Evolutionary conservation across 495 filamentous ascomycete species (phyloP), one percentile per base, ranked within the genome.

Genomic region (Penicillium riverlandense): DNA sequence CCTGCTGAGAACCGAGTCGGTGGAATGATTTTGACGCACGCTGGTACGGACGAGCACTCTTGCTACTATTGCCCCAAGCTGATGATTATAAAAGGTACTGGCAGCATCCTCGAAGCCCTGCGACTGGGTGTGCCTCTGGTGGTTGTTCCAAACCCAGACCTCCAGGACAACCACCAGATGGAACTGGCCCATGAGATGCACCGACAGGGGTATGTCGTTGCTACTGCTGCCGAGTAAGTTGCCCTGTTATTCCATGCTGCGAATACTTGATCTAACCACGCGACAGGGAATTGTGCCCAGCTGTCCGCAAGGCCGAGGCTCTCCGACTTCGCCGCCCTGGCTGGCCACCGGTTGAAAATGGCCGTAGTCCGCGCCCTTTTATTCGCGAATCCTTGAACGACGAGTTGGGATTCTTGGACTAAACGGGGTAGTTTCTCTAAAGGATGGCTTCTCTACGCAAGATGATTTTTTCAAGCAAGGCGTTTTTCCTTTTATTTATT

Each of bases 111-210:
- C 1, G 88, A 86, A 58, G 88, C 81, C 0, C 70, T 94, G 28
- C 76, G 88, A 29, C 53, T 77, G 12, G 71, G 74, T 12, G 70
- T 85, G 0, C 79, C 83, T 6, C 60, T 95, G 28, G 78, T 97
- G 37, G 87, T 94, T 4, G 90, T 98, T 15, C 88, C 90, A 7
- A 98, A 98, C 61, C 66, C 78, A 7, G 67, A 70, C 2, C 75
- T 98, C 5, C 80, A 95, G 54, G 87, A 89, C 52, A 95, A 96
- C 52, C 92, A 98, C 55, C 92, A 98, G 62, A 75, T 78, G 31
- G 90, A 98, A 59, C 72, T 97, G 8, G 90, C 90, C 1, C 69
- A 78, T 37, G 82, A 83, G 53, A 66, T 95, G 40, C 78, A 82
- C 35, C 55, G 63, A 6, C 75, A 85, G 47, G 82, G 82, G 16